Conservation (phyloP, 164 flowering plant genomes). For the Liquidambar formosana region DNA sequence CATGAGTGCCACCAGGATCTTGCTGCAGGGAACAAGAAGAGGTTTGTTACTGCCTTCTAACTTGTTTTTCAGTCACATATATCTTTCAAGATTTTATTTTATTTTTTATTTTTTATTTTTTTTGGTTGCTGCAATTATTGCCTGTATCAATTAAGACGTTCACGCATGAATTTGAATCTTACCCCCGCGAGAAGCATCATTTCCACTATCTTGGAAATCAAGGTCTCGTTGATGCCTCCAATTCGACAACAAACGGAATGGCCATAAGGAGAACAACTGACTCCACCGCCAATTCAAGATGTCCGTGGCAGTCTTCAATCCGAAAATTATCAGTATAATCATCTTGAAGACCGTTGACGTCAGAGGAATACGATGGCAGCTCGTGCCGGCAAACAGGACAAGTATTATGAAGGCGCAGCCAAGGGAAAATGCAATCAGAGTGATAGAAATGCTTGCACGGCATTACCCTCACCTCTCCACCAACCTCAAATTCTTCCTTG, state of each 20-base stretch:
- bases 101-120: not conserved
- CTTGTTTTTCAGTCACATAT: no score
- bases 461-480: constrained; percentile 32
- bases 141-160: no score
- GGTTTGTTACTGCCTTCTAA: no score
- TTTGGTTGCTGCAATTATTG: no score
- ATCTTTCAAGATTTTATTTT: no score
- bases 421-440: constrained; percentile 46
- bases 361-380: constrained; percentile 8
- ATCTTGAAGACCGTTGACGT: not conserved
- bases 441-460: constrained; percentile 59
- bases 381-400: constrained; percentile 56
- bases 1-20: constrained; percentile 23
- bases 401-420: constrained; percentile 43
- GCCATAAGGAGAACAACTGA: constrained; percentile 21
- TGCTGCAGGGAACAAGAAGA: constrained; percentile 7
- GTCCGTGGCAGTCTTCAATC: constrained; percentile 14
- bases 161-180: not conserved
- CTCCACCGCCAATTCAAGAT: constrained; percentile 18
- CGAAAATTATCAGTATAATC: not conserved
- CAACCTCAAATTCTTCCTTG: constrained; percentile 43
- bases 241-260: constrained; percentile 16
- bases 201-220: not conserved
- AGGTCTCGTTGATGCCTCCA: constrained; percentile 10
- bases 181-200: not conserved